Conservation (phyloP, 2,329 filamentous ascomycete genomes). For the Boeremia exigua region DNA sequence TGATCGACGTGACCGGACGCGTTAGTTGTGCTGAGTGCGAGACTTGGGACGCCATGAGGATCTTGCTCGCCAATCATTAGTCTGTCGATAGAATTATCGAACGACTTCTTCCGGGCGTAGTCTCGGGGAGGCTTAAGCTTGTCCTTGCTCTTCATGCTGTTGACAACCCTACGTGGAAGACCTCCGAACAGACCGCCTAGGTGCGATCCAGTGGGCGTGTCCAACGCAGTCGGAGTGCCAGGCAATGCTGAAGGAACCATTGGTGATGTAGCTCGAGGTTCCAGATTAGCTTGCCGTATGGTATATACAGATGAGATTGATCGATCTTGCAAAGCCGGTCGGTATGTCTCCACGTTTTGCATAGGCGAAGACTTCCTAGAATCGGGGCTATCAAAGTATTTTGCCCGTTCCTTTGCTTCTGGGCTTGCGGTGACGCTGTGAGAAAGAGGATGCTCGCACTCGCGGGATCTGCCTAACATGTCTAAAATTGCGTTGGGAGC, state of each 20-base stretch:
- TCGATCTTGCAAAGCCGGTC: slow-evolving; percentile 46
- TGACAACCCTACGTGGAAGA: slow-evolving; percentile 55
- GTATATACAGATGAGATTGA: slow-evolving; percentile 55
- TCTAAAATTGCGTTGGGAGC: slow-evolving; percentile 65
- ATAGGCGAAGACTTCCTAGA: slow-evolving; percentile 51
- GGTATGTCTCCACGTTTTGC: slow-evolving; percentile 34
- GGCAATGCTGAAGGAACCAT: slow-evolving; percentile 52
- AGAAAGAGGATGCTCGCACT: slow-evolving; percentile 73
- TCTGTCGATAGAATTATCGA: slow-evolving; percentile 71
- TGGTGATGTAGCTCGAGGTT: slow-evolving; percentile 43
- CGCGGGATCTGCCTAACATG: slow-evolving; percentile 57
- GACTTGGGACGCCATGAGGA: slow-evolving; percentile 68
- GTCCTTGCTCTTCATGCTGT: slow-evolving; percentile 51
- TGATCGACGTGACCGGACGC: slow-evolving; percentile 66
- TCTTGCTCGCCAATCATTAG: slow-evolving; percentile 65
- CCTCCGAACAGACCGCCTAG: slow-evolving; percentile 55
- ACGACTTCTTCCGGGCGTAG: slow-evolving; percentile 63
- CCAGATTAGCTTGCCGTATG: slow-evolving; percentile 50
- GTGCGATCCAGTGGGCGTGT: slow-evolving; percentile 51
- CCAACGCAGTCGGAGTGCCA: slow-evolving; percentile 52
- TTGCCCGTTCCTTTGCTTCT: slow-evolving; percentile 52
- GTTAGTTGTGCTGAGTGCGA: slow-evolving; percentile 67
- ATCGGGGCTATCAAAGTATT: slow-evolving; percentile 45
- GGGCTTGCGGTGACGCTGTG: slow-evolving; percentile 77
- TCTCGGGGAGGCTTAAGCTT: slow-evolving; percentile 53